These are phyloP conservation scores for Perilla frutescens DNA, from an alignment of 257 asterid species.

Conservation along the genomic window DNA sequence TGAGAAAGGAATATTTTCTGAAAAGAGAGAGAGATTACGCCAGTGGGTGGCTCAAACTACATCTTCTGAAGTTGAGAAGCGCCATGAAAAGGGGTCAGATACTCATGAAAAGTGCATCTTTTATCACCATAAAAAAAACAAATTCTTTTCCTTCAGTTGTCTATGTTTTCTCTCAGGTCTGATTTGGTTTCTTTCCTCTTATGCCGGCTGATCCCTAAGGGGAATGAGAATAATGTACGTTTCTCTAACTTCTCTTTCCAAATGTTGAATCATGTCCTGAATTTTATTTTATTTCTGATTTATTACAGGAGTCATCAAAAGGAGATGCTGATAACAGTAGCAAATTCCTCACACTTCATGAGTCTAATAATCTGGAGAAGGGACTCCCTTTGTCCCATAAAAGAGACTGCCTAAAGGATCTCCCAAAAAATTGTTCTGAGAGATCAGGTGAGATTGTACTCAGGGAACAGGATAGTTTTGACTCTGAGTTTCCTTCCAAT, in stretches of 20 bases:
- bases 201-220: conserved; percentile 56
- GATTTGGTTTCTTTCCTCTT: conserved; percentile 66
- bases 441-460: conserved; percentile 39
- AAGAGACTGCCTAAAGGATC: conserved; percentile 40
- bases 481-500: conserved; percentile 39
- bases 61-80: conserved; percentile 46
- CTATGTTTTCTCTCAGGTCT: conserved; percentile 55
- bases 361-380: conserved; percentile 43
- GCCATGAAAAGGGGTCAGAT: conserved; percentile 59
- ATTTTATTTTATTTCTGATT: conserved; percentile 22
- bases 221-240: conserved; percentile 52
- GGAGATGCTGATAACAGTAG: conserved; percentile 37
- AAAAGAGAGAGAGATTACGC: conserved; percentile 62
- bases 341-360: conserved; percentile 36
- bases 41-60: conserved; percentile 55
- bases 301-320: conserved; percentile 46
- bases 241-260: conserved; percentile 32
- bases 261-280: conserved; percentile 22
- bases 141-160: conserved; percentile 33
- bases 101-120: conserved; percentile 30
- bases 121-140: conserved; percentile 13
- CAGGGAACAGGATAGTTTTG: conserved; percentile 39
- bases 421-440: conserved; percentile 40
- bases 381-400: conserved; percentile 41
- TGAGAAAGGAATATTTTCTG: conserved; percentile 59